Conservation (phyloP, 345 rosid genomes). For the Citrus cavaleriei region DNA sequence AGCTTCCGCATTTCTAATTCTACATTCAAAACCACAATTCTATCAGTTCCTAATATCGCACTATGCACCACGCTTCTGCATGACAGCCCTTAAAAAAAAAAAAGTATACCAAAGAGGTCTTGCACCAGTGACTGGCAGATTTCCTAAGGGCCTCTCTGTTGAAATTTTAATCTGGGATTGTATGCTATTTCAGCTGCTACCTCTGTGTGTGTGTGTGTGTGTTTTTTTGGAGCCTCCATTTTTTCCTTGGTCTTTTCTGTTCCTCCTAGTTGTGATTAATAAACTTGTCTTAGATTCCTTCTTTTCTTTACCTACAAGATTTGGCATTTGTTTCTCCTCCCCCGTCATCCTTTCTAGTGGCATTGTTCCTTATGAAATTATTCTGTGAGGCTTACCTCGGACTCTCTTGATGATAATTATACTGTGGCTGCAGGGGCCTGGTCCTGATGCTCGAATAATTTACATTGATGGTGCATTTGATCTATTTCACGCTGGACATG, state of each 20-base stretch:
- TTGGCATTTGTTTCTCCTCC: not conserved
- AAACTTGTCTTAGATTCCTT: not conserved
- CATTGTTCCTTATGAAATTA: not conserved
- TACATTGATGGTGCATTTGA: constrained; percentile 83
- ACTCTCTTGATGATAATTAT: not conserved
- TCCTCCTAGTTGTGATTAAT: not conserved
- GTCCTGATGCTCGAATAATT: constrained; percentile 59
- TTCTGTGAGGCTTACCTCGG: not conserved
- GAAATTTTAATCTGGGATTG: not conserved
- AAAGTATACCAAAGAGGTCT: not conserved
- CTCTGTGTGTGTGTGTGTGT: not conserved
- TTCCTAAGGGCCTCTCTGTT: not conserved
- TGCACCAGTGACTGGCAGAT: not conserved
- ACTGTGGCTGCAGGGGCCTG: constrained; percentile 52
- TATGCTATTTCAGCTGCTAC: not conserved
- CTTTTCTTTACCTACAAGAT: not conserved
- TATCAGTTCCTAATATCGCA: not conserved
- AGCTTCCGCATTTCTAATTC: not conserved
- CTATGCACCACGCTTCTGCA: not conserved
- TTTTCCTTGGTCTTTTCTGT: not conserved
- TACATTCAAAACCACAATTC: not conserved
- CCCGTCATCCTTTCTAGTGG: not conserved
- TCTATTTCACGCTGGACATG: constrained; percentile 86
- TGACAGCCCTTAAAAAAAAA: not conserved
- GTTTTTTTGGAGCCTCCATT: not conserved